A percentile compares a stretch with the other conserved stretches of the same genome.
phyloP scores from a whole-genome alignment of 2,329 filamentous ascomycete genomes.

The Kalaharituber pfeilii region DNA sequence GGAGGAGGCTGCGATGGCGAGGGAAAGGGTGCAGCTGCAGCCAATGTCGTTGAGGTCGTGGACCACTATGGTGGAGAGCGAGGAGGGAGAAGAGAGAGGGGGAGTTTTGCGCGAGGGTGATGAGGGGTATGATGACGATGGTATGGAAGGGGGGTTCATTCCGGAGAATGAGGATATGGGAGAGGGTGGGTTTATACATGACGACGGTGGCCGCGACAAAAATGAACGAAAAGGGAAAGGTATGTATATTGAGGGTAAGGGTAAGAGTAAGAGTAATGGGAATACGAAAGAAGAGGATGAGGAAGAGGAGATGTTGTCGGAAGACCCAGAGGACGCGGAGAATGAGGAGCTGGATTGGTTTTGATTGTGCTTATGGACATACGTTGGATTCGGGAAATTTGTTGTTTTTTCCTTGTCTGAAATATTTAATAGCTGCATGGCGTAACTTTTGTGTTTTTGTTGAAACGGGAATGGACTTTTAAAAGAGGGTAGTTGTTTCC shows the following conservation, averaged over 20 bases:
- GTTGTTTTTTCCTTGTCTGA: no score
- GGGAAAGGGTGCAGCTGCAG: conserved; percentile 19
- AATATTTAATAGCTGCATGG: no score
- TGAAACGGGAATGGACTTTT: no score
- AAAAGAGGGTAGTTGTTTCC: no score
- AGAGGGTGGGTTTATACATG: conserved; percentile 31
- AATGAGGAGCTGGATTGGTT: conserved; percentile 1
- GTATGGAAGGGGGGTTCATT: neutral
- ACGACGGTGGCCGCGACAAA: conserved; percentile 20
- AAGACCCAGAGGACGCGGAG: neutral
- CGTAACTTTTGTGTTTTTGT: no score
- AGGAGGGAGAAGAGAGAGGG: conserved; percentile 24
- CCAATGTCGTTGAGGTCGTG: conserved; percentile 1
- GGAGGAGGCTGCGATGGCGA: neutral
- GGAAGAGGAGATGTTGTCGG: neutral
- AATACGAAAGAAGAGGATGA: neutral
- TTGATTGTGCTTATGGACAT: no score
- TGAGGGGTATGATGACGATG: conserved; percentile 29
- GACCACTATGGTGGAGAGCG: conserved; percentile 1
- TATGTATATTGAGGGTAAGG: neutral
- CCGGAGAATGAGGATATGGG: conserved; percentile 20
- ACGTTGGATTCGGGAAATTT: no score
- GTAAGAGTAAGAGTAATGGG: neutral
- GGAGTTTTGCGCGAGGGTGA: conserved; percentile 23
- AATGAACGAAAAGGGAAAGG: conserved; percentile 19